Conservation (phyloP, 2,329 filamentous ascomycete species). For the Anthostomella pinea region DNA sequence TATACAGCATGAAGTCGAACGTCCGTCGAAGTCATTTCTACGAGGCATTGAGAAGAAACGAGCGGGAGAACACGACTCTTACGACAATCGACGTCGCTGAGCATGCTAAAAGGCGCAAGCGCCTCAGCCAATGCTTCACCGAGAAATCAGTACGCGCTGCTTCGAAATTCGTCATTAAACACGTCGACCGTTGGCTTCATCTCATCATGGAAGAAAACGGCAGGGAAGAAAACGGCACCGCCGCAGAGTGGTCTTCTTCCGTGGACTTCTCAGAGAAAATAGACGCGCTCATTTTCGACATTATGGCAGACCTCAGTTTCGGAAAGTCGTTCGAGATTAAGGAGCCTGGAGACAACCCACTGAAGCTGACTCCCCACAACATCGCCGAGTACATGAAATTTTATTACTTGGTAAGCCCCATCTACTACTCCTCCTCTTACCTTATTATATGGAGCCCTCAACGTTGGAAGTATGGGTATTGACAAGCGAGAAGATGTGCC, state of each 20-base stretch:
- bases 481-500: slow-evolving; percentile 9
- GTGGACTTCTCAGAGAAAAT: slow-evolving; percentile 13
- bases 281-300: slow-evolving; percentile 16
- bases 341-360: slow-evolving; percentile 20
- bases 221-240: background rate
- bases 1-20: slow-evolving; percentile 23
- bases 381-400: slow-evolving; percentile 17
- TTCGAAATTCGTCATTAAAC: slow-evolving; percentile 15
- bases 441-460: too few species aligned
- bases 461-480: too few species aligned
- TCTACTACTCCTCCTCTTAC: background rate
- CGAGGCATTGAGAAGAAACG: slow-evolving; percentile 7
- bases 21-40: slow-evolving; percentile 22
- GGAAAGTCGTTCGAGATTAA: slow-evolving; percentile 25
- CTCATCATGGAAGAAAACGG: slow-evolving; percentile 11
- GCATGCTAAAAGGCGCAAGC: slow-evolving; percentile 19
- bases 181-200: slow-evolving; percentile 24
- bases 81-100: slow-evolving; percentile 15
- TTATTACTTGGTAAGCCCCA: slow-evolving; percentile 13
- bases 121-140: slow-evolving; percentile 21
- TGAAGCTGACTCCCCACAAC: slow-evolving; percentile 15
- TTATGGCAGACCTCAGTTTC: slow-evolving; percentile 25
- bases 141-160: slow-evolving; percentile 19
- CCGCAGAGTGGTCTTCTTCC: slow-evolving; percentile 15
- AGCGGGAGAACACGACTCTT: slow-evolving; percentile 11